phyloP scores from a whole-genome alignment of 1,139 yeast genomes.

The Waltiozyma sp. region DNA sequence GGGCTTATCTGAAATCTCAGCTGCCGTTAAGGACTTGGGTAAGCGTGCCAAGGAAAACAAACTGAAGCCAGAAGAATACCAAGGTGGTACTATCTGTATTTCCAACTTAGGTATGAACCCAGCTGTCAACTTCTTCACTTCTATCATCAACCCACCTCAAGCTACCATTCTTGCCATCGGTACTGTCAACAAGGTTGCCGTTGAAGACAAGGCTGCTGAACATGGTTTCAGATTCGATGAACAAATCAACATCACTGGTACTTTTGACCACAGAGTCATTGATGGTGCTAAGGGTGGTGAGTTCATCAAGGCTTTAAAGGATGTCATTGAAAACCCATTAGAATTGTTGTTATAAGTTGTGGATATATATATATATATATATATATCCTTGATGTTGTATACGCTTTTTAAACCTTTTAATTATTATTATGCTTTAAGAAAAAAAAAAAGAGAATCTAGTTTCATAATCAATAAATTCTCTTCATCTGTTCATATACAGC shows the following conservation, averaged over 20 bases:
- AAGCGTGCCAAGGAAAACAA: slow-evolving; percentile 93
- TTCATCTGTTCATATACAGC: slow-evolving; percentile 47
- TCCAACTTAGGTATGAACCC: slow-evolving; percentile 98
- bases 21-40: slow-evolving; percentile 83
- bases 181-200: slow-evolving; percentile 84
- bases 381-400: too few species aligned
- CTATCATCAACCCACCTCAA: slow-evolving; percentile 97
- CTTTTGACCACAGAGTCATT: slow-evolving; percentile 93
- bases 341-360: slow-evolving; percentile 59
- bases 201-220: slow-evolving; percentile 85
- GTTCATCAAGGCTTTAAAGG: slow-evolving; percentile 86
- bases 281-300: slow-evolving; percentile 99
- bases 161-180: slow-evolving; percentile 89
- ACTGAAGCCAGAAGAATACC: slow-evolving; percentile 91
- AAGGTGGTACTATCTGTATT: slow-evolving; percentile 97
- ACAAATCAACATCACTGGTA: slow-evolving; percentile 84
- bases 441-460: too few species aligned
- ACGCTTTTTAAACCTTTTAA: too few species aligned
- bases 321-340: slow-evolving; percentile 88
- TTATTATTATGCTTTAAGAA: too few species aligned
- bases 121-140: slow-evolving; percentile 86
- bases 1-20: slow-evolving; percentile 76
- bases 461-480: too few species aligned
- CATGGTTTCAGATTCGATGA: slow-evolving; percentile 89
- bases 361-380: too few species aligned